phyloP scores from a whole-genome alignment of 225 moss, liverwort and hornwort species.

The Bryum argenteum region DNA sequence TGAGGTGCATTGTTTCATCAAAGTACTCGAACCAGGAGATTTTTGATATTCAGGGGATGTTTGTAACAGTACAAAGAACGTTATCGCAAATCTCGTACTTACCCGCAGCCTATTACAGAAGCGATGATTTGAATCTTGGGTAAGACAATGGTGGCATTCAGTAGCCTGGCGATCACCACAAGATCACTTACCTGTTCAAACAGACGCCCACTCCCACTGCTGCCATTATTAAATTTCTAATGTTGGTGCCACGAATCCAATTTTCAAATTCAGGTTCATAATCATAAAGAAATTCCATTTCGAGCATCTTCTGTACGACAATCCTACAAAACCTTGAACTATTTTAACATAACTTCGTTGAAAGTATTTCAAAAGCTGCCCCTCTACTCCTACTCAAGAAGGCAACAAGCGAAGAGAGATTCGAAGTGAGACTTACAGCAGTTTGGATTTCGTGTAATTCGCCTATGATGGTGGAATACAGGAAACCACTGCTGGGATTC shows the following conservation, averaged over 20 bases:
- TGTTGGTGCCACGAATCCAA: no score
- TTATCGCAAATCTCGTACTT: background rate
- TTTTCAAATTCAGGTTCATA: no score
- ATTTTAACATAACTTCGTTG: background rate
- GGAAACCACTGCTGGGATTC: slow-evolving; percentile 48
- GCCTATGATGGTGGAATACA: slow-evolving; percentile 56
- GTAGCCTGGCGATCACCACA: slow-evolving; percentile 54
- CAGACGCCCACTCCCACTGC: background rate
- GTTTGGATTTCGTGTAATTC: slow-evolving; percentile 60
- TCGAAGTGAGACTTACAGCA: slow-evolving; percentile 41
- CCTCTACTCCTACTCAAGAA: background rate
- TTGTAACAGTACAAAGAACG: no score
- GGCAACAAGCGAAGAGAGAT: background rate
- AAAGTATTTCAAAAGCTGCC: background rate
- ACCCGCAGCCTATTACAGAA: slow-evolving; percentile 41
- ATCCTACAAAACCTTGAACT: background rate
- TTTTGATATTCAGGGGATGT: no score
- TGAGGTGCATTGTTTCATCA: slow-evolving; percentile 6
- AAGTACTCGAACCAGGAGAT: background rate
- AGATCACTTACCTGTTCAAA: slow-evolving; percentile 53
- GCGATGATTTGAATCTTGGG: slow-evolving; percentile 44
- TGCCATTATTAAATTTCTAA: no score
- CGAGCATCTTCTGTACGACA: no score
- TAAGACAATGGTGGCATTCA: slow-evolving; percentile 60
- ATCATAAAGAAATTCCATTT: no score